Evolutionary conservation across 2,329 filamentous ascomycete species (phyloP).

Genomic region (Ceratocystis eucalypticola): DNA sequence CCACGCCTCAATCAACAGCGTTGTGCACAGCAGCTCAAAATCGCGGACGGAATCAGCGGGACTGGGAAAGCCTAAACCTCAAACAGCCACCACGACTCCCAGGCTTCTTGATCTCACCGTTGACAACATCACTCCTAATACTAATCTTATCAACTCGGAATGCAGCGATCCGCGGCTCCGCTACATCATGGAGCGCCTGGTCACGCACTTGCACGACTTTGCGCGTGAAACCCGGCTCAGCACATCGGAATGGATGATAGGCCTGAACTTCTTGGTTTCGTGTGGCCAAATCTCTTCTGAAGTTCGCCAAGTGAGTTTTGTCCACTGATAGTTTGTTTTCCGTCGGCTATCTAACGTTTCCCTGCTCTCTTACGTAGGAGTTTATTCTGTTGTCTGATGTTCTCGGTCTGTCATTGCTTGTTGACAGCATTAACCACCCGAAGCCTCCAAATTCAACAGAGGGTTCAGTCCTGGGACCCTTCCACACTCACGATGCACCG

Average conservation of each 20-base stretch:
- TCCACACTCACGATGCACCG: constrained; percentile 60
- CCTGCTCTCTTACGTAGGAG: constrained; percentile 33
- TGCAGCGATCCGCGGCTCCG: constrained; percentile 47
- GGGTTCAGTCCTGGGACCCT: constrained; percentile 68
- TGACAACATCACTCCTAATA: constrained; percentile 63
- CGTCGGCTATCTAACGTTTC: not conserved
- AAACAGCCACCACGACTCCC: constrained; percentile 5
- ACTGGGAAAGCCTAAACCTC: not conserved
- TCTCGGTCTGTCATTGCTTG: constrained; percentile 58
- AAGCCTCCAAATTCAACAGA: constrained; percentile 55
- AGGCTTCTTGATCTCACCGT: constrained; percentile 43
- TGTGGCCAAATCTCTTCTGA: constrained; percentile 57
- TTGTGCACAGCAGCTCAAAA: not conserved
- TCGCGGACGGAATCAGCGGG: not conserved
- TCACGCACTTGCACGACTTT: constrained; percentile 63
- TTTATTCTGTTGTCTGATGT: constrained; percentile 67
- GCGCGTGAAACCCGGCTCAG: constrained; percentile 60
- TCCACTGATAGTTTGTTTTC: not conserved
- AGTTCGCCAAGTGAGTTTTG: constrained; percentile 44
- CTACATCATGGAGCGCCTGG: constrained; percentile 55
- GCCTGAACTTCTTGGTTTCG: constrained; percentile 52
- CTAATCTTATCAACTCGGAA: constrained; percentile 55
- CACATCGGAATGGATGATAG: constrained; percentile 60
- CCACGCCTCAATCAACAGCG: not conserved
- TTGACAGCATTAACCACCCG: constrained; percentile 65